Conservation (phyloP, 2,329 filamentous ascomycete species). For the Scortechinia acanthostroma region DNA sequence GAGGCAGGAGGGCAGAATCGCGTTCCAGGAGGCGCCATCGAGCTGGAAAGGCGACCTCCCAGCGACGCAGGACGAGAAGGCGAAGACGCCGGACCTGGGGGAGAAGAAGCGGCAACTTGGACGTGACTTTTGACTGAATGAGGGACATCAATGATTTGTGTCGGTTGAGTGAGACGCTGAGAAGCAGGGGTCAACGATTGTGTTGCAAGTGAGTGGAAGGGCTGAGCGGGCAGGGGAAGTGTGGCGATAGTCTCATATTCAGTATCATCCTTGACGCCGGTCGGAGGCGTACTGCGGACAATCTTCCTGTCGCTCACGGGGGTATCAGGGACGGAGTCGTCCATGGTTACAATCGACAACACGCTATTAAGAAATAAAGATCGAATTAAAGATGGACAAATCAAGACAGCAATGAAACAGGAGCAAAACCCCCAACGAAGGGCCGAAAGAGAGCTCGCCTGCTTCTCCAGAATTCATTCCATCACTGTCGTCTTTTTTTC, state of each 20-base stretch:
- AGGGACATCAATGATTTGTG: neutral
- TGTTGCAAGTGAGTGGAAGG: neutral
- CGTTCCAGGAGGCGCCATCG: neutral
- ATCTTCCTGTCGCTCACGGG: neutral
- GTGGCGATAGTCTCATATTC: neutral
- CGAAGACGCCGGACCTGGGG: slow-evolving; percentile 8
- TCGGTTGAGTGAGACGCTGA: slow-evolving; percentile 7
- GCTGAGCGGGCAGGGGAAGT: neutral
- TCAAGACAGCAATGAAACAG: too few species aligned
- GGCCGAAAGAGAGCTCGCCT: too few species aligned
- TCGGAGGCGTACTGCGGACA: neutral
- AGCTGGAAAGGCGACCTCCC: neutral
- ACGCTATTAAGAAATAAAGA: too few species aligned
- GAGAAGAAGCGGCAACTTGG: slow-evolving; percentile 14
- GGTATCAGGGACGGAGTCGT: neutral
- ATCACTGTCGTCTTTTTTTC: too few species aligned
- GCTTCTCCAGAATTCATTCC: too few species aligned
- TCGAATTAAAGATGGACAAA: too few species aligned
- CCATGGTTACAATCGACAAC: too few species aligned
- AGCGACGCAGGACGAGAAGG: slow-evolving; percentile 19
- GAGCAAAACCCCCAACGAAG: too few species aligned
- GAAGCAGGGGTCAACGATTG: slow-evolving; percentile 13
- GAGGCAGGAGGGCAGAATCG: neutral
- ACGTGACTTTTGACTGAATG: slow-evolving; percentile 10
- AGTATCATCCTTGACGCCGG: neutral